Evolutionary conservation across 257 asterid species (phyloP).

Genomic region (Gentiana dahurica): DNA sequence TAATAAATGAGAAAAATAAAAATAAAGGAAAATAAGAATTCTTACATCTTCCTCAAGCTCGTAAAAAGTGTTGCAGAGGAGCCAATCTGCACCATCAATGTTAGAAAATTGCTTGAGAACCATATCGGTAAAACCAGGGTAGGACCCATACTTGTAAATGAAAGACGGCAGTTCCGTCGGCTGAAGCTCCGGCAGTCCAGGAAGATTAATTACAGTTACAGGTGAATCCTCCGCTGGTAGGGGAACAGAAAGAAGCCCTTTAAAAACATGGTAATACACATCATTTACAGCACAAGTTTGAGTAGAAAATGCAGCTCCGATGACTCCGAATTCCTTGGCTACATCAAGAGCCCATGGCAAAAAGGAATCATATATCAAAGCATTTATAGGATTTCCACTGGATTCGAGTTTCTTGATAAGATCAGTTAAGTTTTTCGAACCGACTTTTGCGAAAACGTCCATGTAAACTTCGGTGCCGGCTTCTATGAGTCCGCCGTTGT

Average conservation of each 20-base stretch:
- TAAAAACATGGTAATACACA: constrained; percentile 36
- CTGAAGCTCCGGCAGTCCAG: constrained; percentile 46
- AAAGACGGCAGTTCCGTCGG: constrained; percentile 47
- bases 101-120: constrained; percentile 51
- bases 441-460: background rate
- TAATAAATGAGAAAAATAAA: no score
- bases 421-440: constrained; percentile 6
- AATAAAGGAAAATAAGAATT: no score
- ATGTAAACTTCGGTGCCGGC: constrained; percentile 5
- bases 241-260: constrained; percentile 35
- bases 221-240: constrained; percentile 20
- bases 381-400: constrained; percentile 1
- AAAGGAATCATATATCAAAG: constrained; percentile 35
- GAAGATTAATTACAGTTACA: constrained; percentile 18
- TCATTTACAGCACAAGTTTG: constrained; percentile 49
- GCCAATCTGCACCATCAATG: constrained; percentile 42
- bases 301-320: constrained; percentile 63
- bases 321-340: constrained; percentile 29
- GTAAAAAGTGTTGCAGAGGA: constrained; percentile 37
- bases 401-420: constrained; percentile 10
- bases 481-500: constrained; percentile 7
- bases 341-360: constrained; percentile 78
- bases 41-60: constrained; percentile 43
- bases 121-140: constrained; percentile 62
- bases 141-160: constrained; percentile 40